A percentile compares a stretch with the other conserved stretches of the same genome.
These are phyloP conservation scores for Astrephomene gubernaculifera DNA, from an alignment of 139 green algal species.

Conservation along the genomic window DNA sequence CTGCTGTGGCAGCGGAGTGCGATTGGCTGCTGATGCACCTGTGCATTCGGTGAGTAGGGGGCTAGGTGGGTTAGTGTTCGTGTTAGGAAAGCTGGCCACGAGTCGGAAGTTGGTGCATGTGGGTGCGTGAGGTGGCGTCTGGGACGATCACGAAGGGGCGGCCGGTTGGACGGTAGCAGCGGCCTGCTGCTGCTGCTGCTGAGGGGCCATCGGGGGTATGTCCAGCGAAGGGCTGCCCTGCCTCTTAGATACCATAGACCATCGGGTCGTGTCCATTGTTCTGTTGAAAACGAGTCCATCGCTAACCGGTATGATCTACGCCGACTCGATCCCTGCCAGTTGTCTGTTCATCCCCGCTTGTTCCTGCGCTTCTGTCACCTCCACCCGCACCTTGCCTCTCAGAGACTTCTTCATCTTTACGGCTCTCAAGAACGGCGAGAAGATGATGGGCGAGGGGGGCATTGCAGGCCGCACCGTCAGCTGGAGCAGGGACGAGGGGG, in stretches of 20 bases:
- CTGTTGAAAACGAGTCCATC: too few species aligned
- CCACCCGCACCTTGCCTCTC: not conserved
- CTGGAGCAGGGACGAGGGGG: conserved; percentile 48
- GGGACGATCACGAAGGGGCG: too few species aligned
- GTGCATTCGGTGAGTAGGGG: conserved; percentile 49
- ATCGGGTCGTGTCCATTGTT: too few species aligned
- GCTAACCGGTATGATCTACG: too few species aligned
- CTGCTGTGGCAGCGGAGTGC: conserved; percentile 2
- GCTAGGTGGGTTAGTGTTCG: not conserved
- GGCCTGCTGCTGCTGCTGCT: not conserved
- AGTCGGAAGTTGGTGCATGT: not conserved
- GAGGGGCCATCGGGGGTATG: too few species aligned
- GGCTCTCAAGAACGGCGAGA: conserved; percentile 39
- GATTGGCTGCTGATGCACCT: conserved; percentile 68
- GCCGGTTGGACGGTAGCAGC: not conserved
- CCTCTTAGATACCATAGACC: too few species aligned
- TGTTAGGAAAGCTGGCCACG: not conserved
- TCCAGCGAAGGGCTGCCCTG: too few species aligned
- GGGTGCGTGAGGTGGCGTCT: not conserved
- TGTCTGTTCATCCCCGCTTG: too few species aligned
- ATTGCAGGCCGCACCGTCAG: not conserved
- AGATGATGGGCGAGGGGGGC: not conserved
- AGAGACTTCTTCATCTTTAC: conserved; percentile 80
- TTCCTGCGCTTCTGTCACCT: not conserved
- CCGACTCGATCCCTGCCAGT: too few species aligned